Conservation (phyloP, 352 stramenopile species). For the Phytopythium kandeliae region DNA sequence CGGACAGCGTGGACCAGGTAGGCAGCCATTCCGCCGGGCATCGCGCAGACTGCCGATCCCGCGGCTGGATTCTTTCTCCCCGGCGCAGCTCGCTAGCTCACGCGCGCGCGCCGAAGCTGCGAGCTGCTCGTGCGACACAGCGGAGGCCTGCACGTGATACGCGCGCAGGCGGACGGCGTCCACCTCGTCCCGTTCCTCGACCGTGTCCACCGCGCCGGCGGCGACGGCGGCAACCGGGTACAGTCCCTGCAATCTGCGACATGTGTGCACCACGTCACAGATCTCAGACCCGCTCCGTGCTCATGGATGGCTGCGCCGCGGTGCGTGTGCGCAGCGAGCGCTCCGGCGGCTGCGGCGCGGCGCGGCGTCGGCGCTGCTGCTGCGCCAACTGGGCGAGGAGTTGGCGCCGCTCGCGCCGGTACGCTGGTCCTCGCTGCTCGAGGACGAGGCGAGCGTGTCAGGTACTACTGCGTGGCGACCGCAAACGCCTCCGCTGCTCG, state of each 20-base stretch:
- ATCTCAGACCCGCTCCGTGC: background rate
- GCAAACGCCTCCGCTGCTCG: constrained; percentile 1
- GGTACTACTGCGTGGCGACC: constrained; percentile 2
- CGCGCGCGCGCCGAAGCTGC: constrained; percentile 9
- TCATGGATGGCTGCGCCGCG: background rate
- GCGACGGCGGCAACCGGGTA: background rate
- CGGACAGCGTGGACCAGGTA: constrained; percentile 31
- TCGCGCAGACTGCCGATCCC: background rate
- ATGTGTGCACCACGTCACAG: background rate
- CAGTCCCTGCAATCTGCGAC: background rate
- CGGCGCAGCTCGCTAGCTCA: background rate
- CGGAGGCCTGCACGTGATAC: constrained; percentile 14
- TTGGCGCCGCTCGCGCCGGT: constrained; percentile 31
- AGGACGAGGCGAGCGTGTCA: background rate
- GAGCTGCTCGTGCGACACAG: constrained; percentile 23
- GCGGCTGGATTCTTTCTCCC: background rate
- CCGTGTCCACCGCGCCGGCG: constrained; percentile 7
- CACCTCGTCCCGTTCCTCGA: constrained; percentile 21
- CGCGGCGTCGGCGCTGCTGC: constrained; percentile 7
- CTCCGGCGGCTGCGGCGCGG: constrained; percentile 39
- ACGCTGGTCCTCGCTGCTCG: constrained; percentile 17
- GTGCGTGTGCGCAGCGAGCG: constrained; percentile 24
- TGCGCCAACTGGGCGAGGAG: constrained; percentile 29
- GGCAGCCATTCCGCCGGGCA: no score
- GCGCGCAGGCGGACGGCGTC: constrained; percentile 13